These are phyloP conservation scores for Ramularia endophylla DNA, from an alignment of 2,329 filamentous ascomycete genomes.

Conservation along the genomic window DNA sequence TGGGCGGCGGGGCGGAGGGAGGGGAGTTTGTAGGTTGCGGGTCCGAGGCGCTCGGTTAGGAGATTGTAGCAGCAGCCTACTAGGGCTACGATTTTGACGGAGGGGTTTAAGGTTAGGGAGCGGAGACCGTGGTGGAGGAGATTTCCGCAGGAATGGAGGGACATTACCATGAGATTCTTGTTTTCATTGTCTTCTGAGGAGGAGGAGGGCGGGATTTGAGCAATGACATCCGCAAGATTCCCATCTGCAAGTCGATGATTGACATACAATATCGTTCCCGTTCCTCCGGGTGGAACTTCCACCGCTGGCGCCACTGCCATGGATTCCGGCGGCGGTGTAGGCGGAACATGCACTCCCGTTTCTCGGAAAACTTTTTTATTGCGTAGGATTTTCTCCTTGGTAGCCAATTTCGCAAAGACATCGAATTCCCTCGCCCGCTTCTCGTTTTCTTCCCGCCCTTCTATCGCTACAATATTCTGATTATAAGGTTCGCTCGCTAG, in stretches of 20 bases:
- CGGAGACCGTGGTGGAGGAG: conserved; percentile 92
- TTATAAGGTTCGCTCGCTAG: conserved; percentile 82
- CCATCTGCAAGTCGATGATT: conserved; percentile 68
- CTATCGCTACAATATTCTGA: conserved; percentile 81
- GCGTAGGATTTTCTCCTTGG: conserved; percentile 65
- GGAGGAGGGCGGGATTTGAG: conserved; percentile 35
- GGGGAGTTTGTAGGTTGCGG: conserved; percentile 79
- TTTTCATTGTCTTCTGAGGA: neutral
- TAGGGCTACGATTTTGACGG: conserved; percentile 84
- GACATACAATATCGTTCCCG: conserved; percentile 68
- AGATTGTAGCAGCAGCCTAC: conserved; percentile 99
- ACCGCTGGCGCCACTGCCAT: conserved; percentile 10
- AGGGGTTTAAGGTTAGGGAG: conserved; percentile 75
- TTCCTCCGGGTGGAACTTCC: conserved; percentile 34
- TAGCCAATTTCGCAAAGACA: conserved; percentile 68
- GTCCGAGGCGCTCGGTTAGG: conserved; percentile 80
- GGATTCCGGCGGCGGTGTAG: conserved; percentile 18
- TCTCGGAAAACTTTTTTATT: conserved; percentile 76
- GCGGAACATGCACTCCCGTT: conserved; percentile 1
- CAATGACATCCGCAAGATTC: conserved; percentile 62
- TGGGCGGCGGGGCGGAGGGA: conserved; percentile 56
- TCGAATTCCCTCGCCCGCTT: conserved; percentile 78
- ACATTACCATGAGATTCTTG: conserved; percentile 72
- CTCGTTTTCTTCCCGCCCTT: conserved; percentile 82
- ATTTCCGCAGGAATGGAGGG: conserved; percentile 95